phyloP scores from a whole-genome alignment of 2,329 filamentous ascomycete species.

The Fusarium sp. region DNA sequence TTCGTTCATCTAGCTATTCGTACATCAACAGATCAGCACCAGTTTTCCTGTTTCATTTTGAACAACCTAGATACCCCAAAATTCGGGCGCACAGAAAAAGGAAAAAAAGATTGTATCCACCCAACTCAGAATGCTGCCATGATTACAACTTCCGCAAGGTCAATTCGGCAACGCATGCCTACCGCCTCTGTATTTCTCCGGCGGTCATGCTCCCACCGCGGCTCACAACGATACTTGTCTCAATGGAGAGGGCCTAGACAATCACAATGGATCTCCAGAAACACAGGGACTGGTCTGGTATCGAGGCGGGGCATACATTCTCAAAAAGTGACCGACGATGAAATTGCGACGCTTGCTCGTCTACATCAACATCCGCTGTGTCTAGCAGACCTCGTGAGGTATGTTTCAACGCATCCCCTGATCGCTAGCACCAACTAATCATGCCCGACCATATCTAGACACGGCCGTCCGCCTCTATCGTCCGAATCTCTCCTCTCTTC shows the following conservation, averaged over 20 bases:
- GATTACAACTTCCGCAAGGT: conserved; percentile 41
- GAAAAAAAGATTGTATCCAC: not conserved
- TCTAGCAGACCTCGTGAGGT: conserved; percentile 90
- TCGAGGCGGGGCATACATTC: conserved; percentile 35
- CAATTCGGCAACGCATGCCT: conserved; percentile 41
- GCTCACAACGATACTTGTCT: conserved; percentile 14
- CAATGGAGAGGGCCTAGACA: conserved; percentile 22
- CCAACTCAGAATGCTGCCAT: conserved; percentile 40
- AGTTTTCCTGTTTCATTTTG: not conserved
- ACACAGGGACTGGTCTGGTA: not conserved
- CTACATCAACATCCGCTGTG: conserved; percentile 84
- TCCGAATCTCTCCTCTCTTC: conserved; percentile 84
- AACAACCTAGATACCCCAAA: not conserved
- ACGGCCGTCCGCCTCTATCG: conserved; percentile 86
- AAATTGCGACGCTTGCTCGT: conserved; percentile 82
- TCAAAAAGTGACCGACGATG: conserved; percentile 71
- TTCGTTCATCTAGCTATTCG: not conserved
- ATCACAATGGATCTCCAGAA: not conserved
- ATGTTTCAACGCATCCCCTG: conserved; percentile 39
- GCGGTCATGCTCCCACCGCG: conserved; percentile 6
- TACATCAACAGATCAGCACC: conserved; percentile 3
- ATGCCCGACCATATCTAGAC: conserved; percentile 54
- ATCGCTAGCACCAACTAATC: not conserved
- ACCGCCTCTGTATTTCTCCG: conserved; percentile 23
- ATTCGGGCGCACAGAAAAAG: not conserved